Evolutionary conservation across 2,329 filamentous ascomycete species (phyloP).

Genomic region (Pyricularia sp.): DNA sequence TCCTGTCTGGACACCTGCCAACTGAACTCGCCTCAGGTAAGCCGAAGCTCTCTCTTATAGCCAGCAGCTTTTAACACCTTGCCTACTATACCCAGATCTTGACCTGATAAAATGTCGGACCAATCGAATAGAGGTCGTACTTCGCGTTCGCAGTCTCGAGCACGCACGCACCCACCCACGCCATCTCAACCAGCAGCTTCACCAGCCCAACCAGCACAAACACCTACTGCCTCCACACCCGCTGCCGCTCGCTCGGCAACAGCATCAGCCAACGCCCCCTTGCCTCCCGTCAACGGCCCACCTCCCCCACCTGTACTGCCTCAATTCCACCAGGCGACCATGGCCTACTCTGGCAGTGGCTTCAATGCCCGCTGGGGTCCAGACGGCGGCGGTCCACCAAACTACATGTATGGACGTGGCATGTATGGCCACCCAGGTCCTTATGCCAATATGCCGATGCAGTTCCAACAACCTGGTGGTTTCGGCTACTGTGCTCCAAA

Average conservation of each 20-base stretch:
- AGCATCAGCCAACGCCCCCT: not conserved
- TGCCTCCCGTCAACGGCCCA: not conserved
- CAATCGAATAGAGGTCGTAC: not conserved
- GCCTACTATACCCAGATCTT: not conserved
- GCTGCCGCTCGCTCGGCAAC: not conserved
- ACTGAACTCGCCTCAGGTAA: not conserved
- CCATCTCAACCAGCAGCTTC: too few species aligned
- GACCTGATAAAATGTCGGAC: not conserved
- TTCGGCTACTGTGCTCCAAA: not conserved
- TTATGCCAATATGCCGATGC: constrained; percentile 6
- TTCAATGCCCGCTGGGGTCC: constrained; percentile 13
- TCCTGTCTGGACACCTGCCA: not conserved
- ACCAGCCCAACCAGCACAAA: not conserved
- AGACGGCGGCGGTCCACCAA: constrained; percentile 6
- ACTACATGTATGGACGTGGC: constrained; percentile 13
- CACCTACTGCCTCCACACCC: not conserved
- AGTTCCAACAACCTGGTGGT: not conserved
- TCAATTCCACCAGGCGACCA: constrained; percentile 1
- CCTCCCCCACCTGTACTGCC: not conserved
- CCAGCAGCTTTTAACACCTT: not conserved
- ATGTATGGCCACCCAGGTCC: constrained; percentile 17
- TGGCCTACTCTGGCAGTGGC: constrained; percentile 7
- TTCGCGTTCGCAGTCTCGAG: not conserved
- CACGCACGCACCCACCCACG: not conserved
- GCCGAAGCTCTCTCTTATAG: not conserved